Conservation (phyloP, 257 asterid genomes). For the Linaria vulgaris region DNA sequence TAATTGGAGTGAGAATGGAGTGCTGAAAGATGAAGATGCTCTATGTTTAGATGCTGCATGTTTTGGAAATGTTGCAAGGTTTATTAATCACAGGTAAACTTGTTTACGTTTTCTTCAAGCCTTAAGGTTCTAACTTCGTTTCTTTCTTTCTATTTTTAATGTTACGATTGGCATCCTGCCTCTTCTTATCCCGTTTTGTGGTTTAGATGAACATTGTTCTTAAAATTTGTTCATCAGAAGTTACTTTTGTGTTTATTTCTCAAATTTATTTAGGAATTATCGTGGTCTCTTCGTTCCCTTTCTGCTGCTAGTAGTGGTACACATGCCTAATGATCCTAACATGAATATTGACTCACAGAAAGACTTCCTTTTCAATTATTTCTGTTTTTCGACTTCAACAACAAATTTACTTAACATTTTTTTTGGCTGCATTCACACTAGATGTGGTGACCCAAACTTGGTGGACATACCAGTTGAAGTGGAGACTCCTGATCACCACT, state of each 20-base stretch:
- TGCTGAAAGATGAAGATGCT: slow-evolving; percentile 82
- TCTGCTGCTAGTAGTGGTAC: neutral
- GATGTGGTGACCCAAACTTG: slow-evolving; percentile 70
- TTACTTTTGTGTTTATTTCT: neutral
- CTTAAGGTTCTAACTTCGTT: slow-evolving; percentile 10
- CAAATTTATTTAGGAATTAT: neutral
- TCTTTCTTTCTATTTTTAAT: slow-evolving; percentile 9
- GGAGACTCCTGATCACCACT: slow-evolving; percentile 26
- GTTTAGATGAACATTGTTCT: slow-evolving; percentile 8
- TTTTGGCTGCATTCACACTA: slow-evolving; percentile 36
- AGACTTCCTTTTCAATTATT: slow-evolving; percentile 16
- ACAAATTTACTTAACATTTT: no score
- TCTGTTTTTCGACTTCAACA: no score
- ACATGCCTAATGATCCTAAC: neutral
- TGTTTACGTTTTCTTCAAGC: slow-evolving; percentile 13
- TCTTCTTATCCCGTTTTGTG: neutral
- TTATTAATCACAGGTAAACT: slow-evolving; percentile 85
- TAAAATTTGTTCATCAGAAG: neutral
- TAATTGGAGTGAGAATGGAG: slow-evolving; percentile 79
- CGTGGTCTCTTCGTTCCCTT: neutral
- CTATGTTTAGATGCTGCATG: slow-evolving; percentile 86
- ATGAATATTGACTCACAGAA: neutral
- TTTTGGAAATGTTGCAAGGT: slow-evolving; percentile 93
- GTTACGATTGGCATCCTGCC: slow-evolving; percentile 5
- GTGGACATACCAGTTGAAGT: slow-evolving; percentile 30